Conservation (phyloP, 176 grass and related monocot species). For the Oryza meridionalis region DNA sequence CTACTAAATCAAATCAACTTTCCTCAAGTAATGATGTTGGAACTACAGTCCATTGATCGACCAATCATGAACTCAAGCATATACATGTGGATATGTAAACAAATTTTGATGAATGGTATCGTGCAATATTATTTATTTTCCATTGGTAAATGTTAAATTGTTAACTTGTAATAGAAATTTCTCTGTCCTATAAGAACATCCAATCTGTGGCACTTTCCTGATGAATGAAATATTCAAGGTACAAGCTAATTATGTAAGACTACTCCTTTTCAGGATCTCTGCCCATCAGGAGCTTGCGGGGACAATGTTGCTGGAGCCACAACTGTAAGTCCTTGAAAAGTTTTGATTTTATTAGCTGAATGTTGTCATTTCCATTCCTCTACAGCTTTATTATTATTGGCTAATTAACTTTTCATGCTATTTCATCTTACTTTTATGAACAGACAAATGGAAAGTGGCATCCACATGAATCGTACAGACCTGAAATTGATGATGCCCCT, state of each 20-base stretch:
- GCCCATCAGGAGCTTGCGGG: conserved; percentile 15
- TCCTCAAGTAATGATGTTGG: neutral
- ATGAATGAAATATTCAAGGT: conserved; percentile 19
- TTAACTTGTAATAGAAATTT: neutral
- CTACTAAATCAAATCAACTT: neutral
- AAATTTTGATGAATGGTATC: neutral
- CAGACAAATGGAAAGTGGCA: conserved; percentile 54
- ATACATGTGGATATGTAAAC: conserved; percentile 2
- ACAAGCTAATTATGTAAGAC: conserved; percentile 4
- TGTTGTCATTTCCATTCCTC: neutral
- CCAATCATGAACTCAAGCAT: conserved; percentile 20
- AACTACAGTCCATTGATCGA: neutral
- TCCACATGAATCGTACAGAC: conserved; percentile 62
- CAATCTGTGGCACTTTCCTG: neutral
- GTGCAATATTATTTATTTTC: neutral
- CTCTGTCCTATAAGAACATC: conserved; percentile 7
- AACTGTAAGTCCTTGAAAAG: conserved; percentile 31
- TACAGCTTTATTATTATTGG: conserved; percentile 8
- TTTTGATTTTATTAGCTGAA: conserved; percentile 29
- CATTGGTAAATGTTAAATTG: neutral
- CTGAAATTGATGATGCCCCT: conserved; percentile 82
- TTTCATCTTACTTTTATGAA: neutral
- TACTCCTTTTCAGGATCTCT: conserved; percentile 33
- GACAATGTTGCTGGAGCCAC: conserved; percentile 23
- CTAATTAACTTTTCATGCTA: conserved; percentile 1